Base-by-base conservation (phyloP, 768 basidiomycete genomes). In the Tylopilus rubrobrunneus region DNA sequence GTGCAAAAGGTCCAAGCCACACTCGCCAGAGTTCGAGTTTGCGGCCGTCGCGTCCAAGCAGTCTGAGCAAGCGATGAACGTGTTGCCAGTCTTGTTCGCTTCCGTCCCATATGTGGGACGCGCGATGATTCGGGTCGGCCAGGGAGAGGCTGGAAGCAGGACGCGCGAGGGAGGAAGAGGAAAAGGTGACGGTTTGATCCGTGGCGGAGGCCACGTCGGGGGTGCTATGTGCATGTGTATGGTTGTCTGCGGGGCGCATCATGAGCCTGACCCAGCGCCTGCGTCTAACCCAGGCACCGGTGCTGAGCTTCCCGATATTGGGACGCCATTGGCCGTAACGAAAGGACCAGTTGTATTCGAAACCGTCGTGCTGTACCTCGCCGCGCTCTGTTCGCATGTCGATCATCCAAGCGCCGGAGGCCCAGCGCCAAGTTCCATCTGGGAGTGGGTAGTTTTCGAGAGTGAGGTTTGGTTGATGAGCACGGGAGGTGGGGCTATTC, bases 271-370 rank as follows among this genome's bases (percentile, higher is more conserved):
- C 73, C 91, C 91, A 93, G n/a, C 86, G 75, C 45, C 90, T 76
- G 44, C 90, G 74, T 31, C 90, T 77, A 34, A 93, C 90, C 79
- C 80, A 89, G 4, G 85, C 86, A 33, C 86, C 86, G 7, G 80
- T 71, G 63, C 82, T 82, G 41, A 85, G 62, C 25, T 72, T 61
- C 9, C 89, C 86, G 1, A 84, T 75, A 48, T 78, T 71, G 0
- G 87, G 72, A 17, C 80, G 78, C 90, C 90, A 93, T 45, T 82
- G 68, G 46, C 79, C 76, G 33, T 72, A 68, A 17, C 86, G 81
- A 60, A 92, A 93, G 55, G 74, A 66, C 82, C 86, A 89, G 65
- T 90, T 92, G 71, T 92, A 92, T 68, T 92, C 87, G 61, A 90
- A 92, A 48, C 89, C 89, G 60, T 91, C 89, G 58, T 86, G 79